Base-by-base conservation (phyloP, 768 basidiomycete species). In the Trametes meyenii region DNA sequence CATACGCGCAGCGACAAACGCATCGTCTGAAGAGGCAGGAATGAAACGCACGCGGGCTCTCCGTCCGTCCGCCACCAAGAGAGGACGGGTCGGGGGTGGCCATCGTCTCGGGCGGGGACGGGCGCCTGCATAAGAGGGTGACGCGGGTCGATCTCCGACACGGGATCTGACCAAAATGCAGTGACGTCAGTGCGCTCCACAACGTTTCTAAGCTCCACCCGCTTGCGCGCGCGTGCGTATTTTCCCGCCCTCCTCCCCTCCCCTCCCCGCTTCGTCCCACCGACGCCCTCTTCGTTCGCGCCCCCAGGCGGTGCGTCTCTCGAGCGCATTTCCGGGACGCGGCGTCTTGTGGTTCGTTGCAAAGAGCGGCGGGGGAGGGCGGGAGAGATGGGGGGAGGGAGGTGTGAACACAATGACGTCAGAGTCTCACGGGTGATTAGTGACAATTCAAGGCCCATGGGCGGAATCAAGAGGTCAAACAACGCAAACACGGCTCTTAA, bases 391-490 rank as follows among this genome's bases (percentile, higher is more conserved):
- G 19, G 23, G 13, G 23, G 50, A 19, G 51, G 19, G 60, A 26
- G 38, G 33, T 51, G 62, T 50, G 62, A 40, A 50, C 51, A 51
- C 12, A 14, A 23, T 64, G 62, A 64, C 62, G 62, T 64, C 62
- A 64, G 26, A 33, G 48, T 60, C 62, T 13, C 62, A 64, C 62
- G 62, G 55, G 62, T 60, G 54, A 64, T 64, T 64, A 56, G 62
- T 56, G 62, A 60, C 58, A 59, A 50, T 50, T 40, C 60, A 52
- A 49, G 61, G 61, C 44, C 21, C 24, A 33, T 40, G 49, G 24
- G 40, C 49, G 43, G 42, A 51, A 61, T 61, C 43, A 57, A 48
- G 56, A 55, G 60, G 23, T 55, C 53, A 55, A 44, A 50, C 42
- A 50, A 52, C 55, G 50, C 62, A 62, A 16, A 36, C 26, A 23